phyloP scores from a whole-genome alignment of 257 asterid genomes.

The Nicotiana otophora region DNA sequence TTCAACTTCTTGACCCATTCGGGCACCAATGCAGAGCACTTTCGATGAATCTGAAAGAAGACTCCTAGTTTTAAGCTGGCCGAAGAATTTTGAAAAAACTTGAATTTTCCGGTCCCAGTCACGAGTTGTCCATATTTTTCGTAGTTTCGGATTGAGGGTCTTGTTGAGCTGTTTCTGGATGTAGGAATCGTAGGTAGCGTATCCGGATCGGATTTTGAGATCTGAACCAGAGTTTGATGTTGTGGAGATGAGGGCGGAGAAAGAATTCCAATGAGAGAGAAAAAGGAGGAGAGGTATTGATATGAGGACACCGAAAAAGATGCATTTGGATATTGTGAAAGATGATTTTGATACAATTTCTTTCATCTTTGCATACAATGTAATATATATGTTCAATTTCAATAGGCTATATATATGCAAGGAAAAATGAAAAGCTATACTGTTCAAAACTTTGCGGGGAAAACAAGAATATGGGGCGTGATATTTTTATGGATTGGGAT shows the following conservation, averaged over 20 bases:
- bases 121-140: conserved; percentile 82
- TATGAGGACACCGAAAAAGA: conserved; percentile 26
- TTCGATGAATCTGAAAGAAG: conserved; percentile 45
- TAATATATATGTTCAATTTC: background rate
- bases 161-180: conserved; percentile 81
- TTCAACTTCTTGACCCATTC: conserved; percentile 95
- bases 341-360: conserved; percentile 17
- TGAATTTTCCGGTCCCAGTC: conserved; percentile 79
- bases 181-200: conserved; percentile 70
- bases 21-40: conserved; percentile 74
- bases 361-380: conserved; percentile 28
- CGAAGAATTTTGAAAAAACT: conserved; percentile 63
- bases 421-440: background rate
- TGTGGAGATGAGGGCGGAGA: background rate
- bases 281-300: conserved; percentile 26
- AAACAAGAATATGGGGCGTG: background rate
- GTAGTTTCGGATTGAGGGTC: conserved; percentile 80
- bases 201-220: conserved; percentile 83
- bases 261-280: conserved; percentile 17
- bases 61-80: conserved; percentile 27
- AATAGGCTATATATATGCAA: no score
- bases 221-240: conserved; percentile 28
- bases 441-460: background rate
- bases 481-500: background rate
- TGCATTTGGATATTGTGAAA: conserved; percentile 9